Conservation (phyloP, 805 yeast species). For the Kluyveromyces aestuarii region DNA sequence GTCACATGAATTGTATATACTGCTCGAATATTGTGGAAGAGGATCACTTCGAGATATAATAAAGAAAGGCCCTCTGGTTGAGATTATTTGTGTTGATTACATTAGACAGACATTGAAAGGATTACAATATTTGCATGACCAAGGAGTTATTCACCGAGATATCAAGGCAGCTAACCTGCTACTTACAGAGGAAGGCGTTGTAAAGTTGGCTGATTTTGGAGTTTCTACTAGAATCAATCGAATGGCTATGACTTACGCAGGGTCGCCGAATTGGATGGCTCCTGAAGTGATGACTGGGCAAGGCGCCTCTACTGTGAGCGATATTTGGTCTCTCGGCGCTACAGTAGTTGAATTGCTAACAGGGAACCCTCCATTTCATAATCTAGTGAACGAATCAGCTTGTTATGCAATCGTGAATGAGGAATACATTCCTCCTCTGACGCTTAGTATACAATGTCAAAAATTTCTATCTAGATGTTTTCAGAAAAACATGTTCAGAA, state of each 20-base stretch:
- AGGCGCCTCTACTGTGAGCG: constrained; percentile 83
- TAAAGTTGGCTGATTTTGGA: constrained; percentile 92
- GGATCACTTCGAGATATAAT: constrained; percentile 48
- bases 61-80: constrained; percentile 41
- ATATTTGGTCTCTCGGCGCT: constrained; percentile 93
- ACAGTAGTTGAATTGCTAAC: constrained; percentile 81
- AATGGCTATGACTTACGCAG: constrained; percentile 55
- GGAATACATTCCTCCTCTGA: constrained; percentile 27
- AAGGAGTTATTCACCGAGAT: constrained; percentile 83
- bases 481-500: constrained; percentile 52
- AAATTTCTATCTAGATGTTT: constrained; percentile 66
- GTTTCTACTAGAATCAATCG: constrained; percentile 77
- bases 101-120: constrained; percentile 67
- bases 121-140: constrained; percentile 59
- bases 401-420: constrained; percentile 34
- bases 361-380: constrained; percentile 80
- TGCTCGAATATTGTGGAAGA: constrained; percentile 61
- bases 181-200: constrained; percentile 58
- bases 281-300: constrained; percentile 85
- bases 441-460: constrained; percentile 41
- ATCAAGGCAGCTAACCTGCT: constrained; percentile 89
- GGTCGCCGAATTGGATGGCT: constrained; percentile 99
- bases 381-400: constrained; percentile 32
- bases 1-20: constrained; percentile 62
- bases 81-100: constrained; percentile 50